phyloP scores from a whole-genome alignment of 2,329 filamentous ascomycete species.

The Sporothrix inflata region DNA sequence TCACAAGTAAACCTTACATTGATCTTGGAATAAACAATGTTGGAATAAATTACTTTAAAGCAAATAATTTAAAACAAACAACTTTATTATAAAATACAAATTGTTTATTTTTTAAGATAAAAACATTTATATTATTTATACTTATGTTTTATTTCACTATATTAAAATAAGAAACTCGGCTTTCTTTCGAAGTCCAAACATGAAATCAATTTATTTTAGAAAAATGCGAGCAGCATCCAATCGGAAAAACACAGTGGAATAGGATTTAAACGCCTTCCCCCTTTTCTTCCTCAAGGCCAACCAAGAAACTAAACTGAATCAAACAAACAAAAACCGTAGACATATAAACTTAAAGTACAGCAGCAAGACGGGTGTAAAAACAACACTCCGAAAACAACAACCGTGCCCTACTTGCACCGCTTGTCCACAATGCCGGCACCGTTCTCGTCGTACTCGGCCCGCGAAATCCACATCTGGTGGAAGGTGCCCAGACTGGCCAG shows the following conservation, averaged over 20 bases:
- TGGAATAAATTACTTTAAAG: no score
- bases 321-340: constrained; percentile 6
- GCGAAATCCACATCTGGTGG: constrained; percentile 99
- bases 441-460: constrained; percentile 97
- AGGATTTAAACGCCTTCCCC: constrained; percentile 21
- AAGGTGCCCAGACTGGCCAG: constrained; percentile 94
- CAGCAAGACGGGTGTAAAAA: not conserved
- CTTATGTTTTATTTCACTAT: not conserved
- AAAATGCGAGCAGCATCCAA: not conserved
- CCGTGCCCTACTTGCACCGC: constrained; percentile 76
- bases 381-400: not conserved
- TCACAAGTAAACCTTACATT: no score
- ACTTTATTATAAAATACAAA: no score
- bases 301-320: not conserved
- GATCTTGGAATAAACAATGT: no score
- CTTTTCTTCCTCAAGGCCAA: constrained; percentile 9
- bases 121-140: no score
- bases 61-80: no score
- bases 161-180: not conserved
- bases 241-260: not conserved
- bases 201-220: not conserved
- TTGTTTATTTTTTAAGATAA: no score
- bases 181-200: not conserved
- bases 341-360: not conserved
- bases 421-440: constrained; percentile 90